Base-by-base conservation (phyloP, 805 yeast genomes). In the Metschnikowia hibisci region DNA sequence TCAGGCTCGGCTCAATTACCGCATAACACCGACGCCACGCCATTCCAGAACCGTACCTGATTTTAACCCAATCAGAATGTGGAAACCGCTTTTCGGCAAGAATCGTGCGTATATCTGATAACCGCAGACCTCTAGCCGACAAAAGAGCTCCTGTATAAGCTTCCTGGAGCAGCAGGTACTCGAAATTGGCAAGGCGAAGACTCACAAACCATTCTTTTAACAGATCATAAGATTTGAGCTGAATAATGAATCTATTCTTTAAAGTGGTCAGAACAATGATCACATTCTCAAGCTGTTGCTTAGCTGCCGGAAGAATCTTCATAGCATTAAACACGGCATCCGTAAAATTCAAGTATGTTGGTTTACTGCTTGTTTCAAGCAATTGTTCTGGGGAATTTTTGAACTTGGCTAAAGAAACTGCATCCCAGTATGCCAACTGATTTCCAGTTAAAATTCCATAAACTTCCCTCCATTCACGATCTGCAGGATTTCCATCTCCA, bases 1-100 rank as follows among this genome's bases (percentile, higher is more conserved):
- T 58, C 30, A 69, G 51, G 54, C 89, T 68, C 52, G 90, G 90
- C 52, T 85, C 86, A 44, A 91, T 77, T 9, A 90, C 96, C 3
- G 96, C 91, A 69, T 78, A 93, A 58, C 96, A 91, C 46, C 95
- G 76, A 58, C 83, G 86, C 97, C 97, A 93, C 1, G 97, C 96
- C 95, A 88, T 87, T 18, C 99, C 99, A 8, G 93, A 78, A 14
- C 99, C 98, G 63, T 91, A 93, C 51, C 98, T 74, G 13, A 93
- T 95, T 60, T 89, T 78, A 33, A 85, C 89, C 97, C 96, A 91
- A 56, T 90, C 96, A 62, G 87, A 96, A 58, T 88, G 93, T 46
- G 78, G 80, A 60, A 81, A 86, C 57, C 91, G 83, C 14, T 93
- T 83, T 51, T 86, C 96, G 0, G 95, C 84, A 45, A 93, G 71